A percentile compares a stretch with the other conserved stretches of the same genome.
Evolutionary conservation across 2,329 filamentous ascomycete species (phyloP).

Genomic region (Paracamarosporium sp.): DNA sequence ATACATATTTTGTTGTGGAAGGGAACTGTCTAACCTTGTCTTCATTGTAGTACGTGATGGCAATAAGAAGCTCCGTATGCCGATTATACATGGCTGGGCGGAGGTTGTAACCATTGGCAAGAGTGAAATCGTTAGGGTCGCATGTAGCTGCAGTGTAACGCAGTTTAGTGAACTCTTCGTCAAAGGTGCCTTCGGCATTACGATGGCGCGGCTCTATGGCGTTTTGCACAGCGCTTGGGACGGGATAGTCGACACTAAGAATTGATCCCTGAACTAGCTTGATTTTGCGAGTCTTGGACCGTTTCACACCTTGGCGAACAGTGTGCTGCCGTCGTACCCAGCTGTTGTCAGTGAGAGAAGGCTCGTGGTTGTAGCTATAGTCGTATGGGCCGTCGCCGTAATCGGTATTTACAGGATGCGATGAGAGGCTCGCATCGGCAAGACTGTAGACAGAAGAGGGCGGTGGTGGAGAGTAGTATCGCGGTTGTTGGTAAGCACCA

Average conservation of each 20-base stretch:
- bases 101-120: conserved; percentile 97
- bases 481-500: conserved; percentile 42
- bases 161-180: conserved; percentile 73
- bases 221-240: conserved; percentile 94
- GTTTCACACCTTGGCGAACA: conserved; percentile 74
- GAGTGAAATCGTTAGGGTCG: conserved; percentile 94
- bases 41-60: conserved; percentile 98
- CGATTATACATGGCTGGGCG: conserved; percentile 97
- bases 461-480: conserved; percentile 11
- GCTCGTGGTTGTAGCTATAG: conserved; percentile 42
- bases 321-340: conserved; percentile 66
- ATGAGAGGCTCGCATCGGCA: conserved; percentile 47
- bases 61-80: conserved; percentile 94
- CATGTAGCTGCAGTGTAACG: conserved; percentile 85
- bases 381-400: conserved; percentile 30
- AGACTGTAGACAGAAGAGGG: conserved; percentile 45
- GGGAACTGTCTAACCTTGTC: conserved; percentile 70
- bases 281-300: conserved; percentile 90
- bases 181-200: conserved; percentile 80
- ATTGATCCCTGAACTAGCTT: conserved; percentile 96
- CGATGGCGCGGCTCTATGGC: conserved; percentile 88
- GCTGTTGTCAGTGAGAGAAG: conserved; percentile 61
- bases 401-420: conserved; percentile 16
- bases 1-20: neutral
- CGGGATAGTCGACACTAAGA: conserved; percentile 91